A percentile compares a stretch with the other conserved stretches of the same genome.
Conservation (phyloP, 495 filamentous ascomycete genomes). For the Penicillium alfredii region DNA sequence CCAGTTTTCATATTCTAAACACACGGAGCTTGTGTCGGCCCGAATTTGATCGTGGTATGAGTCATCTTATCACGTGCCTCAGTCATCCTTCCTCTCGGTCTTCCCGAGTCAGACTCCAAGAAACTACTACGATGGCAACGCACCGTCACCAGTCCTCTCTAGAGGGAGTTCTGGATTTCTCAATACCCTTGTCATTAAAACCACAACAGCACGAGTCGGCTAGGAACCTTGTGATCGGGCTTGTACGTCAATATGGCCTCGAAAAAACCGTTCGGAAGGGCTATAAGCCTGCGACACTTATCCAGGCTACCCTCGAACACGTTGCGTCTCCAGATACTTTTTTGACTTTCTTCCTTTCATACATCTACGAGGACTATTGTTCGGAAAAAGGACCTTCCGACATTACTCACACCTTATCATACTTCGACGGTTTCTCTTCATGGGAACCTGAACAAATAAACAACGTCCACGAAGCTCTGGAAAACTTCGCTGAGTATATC, state of each 20-base stretch:
- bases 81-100: no score
- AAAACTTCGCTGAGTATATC: conserved; percentile 12
- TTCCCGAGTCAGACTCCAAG: no score
- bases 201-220: conserved; percentile 6
- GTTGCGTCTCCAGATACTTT: conserved; percentile 13
- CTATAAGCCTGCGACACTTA: conserved; percentile 9
- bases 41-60: no score
- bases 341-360: conserved; percentile 11
- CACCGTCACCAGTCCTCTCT: no score
- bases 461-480: conserved; percentile 1
- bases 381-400: conserved; percentile 4
- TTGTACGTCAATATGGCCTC: conserved; percentile 10
- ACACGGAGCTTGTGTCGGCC: no score
- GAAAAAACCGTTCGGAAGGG: conserved; percentile 7
- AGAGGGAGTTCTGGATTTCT: neutral
- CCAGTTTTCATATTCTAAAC: no score
- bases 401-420: conserved; percentile 7
- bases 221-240: conserved; percentile 7
- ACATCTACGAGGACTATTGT: conserved; percentile 2
- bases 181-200: neutral
- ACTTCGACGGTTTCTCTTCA: conserved; percentile 9
- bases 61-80: no score
- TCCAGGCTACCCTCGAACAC: conserved; percentile 10
- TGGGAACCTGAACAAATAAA: conserved; percentile 10
- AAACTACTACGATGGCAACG: no score